Evolutionary conservation across 352 stramenopile genomes (phyloP).

Genomic region (Pythium coloratum): DNA sequence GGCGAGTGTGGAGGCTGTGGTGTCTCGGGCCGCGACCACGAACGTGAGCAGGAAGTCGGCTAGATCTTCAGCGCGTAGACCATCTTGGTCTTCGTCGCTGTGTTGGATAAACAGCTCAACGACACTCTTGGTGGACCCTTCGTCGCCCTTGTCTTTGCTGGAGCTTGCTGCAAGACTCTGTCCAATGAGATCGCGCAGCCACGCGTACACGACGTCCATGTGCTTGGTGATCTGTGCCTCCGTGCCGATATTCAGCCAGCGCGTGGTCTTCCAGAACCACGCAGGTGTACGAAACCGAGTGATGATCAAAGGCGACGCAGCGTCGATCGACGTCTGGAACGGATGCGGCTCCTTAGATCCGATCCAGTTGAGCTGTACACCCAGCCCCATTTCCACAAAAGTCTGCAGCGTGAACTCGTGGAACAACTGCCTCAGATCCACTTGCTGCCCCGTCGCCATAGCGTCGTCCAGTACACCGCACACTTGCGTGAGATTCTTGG

Average conservation of each 20-base stretch:
- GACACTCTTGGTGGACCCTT: constrained; percentile 22
- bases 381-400: constrained; percentile 60
- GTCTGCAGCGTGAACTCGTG: constrained; percentile 56
- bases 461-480: constrained; percentile 18
- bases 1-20: constrained; percentile 60
- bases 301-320: constrained; percentile 32
- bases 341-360: constrained; percentile 35
- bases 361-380: constrained; percentile 45
- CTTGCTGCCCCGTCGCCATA: neutral
- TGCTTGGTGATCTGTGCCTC: constrained; percentile 39
- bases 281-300: constrained; percentile 47
- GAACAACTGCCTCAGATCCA: constrained; percentile 39
- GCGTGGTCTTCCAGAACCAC: constrained; percentile 58
- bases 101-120: constrained; percentile 24
- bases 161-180: constrained; percentile 29
- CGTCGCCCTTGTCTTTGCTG: constrained; percentile 18
- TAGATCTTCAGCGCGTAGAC: constrained; percentile 52
- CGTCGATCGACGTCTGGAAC: constrained; percentile 54
- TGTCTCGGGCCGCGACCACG: constrained; percentile 74
- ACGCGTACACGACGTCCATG: constrained; percentile 38
- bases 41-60: constrained; percentile 68
- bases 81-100: constrained; percentile 20
- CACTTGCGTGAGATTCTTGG: constrained; percentile 24
- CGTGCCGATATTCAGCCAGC: constrained; percentile 41
- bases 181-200: constrained; percentile 44